Evolutionary conservation across 108 stramenopile genomes (phyloP).

Genomic region (Skeletonema potamos): DNA sequence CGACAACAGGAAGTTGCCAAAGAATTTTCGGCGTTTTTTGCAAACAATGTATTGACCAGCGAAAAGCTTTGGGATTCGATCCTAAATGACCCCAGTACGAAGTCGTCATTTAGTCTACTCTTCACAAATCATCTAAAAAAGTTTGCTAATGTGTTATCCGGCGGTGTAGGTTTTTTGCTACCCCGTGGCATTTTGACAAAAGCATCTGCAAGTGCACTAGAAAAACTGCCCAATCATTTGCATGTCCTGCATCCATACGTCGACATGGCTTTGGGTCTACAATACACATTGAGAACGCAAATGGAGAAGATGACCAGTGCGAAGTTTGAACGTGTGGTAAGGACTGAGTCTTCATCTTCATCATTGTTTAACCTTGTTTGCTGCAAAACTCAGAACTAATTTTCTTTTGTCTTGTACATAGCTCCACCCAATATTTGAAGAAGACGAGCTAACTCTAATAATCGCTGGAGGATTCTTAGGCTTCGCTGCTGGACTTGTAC

Average conservation of each 20-base stretch:
- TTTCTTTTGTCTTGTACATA: not conserved
- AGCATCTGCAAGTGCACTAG: constrained; percentile 53
- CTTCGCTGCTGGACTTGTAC: constrained; percentile 84
- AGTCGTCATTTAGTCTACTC: constrained; percentile 55
- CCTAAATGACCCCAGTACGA: constrained; percentile 72
- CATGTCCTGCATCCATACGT: constrained; percentile 80
- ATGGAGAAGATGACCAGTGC: constrained; percentile 86
- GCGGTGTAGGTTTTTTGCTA: constrained; percentile 44
- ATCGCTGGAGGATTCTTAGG: constrained; percentile 91
- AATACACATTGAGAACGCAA: constrained; percentile 71
- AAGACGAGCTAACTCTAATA: constrained; percentile 95
- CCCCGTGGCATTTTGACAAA: constrained; percentile 39
- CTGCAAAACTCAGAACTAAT: not conserved
- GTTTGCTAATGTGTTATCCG: constrained; percentile 55
- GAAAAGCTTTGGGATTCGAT: constrained; percentile 80
- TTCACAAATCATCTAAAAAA: constrained; percentile 61
- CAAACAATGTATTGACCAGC: constrained; percentile 73
- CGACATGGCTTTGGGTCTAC: constrained; percentile 73
- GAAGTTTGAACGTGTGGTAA: constrained; percentile 88
- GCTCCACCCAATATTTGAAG: constrained; percentile 94
- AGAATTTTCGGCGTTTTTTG: constrained; percentile 85
- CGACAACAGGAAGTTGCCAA: constrained; percentile 87
- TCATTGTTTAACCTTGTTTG: not conserved
- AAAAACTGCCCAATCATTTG: constrained; percentile 77
- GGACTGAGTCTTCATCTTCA: constrained; percentile 1